phyloP scores from a whole-genome alignment of 805 yeast genomes.

The Pichia nanzhaoensis region DNA sequence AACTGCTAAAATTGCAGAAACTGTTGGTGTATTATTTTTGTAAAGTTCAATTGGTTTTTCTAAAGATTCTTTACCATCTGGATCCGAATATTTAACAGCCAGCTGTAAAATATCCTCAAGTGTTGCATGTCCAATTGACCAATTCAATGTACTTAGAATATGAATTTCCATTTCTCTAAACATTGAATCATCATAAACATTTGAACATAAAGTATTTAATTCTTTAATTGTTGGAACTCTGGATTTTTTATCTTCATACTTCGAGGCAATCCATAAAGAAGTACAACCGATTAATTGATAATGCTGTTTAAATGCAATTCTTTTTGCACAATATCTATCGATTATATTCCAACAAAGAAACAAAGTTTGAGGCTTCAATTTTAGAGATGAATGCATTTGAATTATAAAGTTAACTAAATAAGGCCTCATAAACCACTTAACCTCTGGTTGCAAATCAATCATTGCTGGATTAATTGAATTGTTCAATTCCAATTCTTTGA shows the following conservation, averaged over 20 bases:
- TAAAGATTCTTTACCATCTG: slow-evolving; percentile 27
- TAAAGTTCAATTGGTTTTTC: slow-evolving; percentile 24
- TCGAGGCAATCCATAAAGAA: slow-evolving; percentile 88
- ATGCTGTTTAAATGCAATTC: slow-evolving; percentile 80
- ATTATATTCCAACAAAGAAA: slow-evolving; percentile 67
- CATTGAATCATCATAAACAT: slow-evolving; percentile 45
- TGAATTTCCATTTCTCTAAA: slow-evolving; percentile 43
- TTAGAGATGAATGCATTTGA: slow-evolving; percentile 55
- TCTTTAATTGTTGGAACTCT: slow-evolving; percentile 53
- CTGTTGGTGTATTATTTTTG: slow-evolving; percentile 30
- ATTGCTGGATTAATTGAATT: slow-evolving; percentile 41
- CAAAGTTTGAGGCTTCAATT: slow-evolving; percentile 59
- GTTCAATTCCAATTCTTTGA: slow-evolving; percentile 35
- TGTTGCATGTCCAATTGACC: slow-evolving; percentile 40
- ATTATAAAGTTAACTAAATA: slow-evolving; percentile 73
- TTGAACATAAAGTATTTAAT: slow-evolving; percentile 48
- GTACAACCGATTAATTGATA: slow-evolving; percentile 88
- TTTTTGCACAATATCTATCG: slow-evolving; percentile 84
- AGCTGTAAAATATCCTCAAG: slow-evolving; percentile 46
- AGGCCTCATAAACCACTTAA: slow-evolving; percentile 65
- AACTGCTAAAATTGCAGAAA: slow-evolving; percentile 49
- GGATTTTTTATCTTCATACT: slow-evolving; percentile 57
- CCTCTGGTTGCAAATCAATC: slow-evolving; percentile 84
- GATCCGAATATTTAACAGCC: slow-evolving; percentile 31
- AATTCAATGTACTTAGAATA: slow-evolving; percentile 34